phyloP scores from a whole-genome alignment of 345 rosid species.

The Lumnitzera littorea region DNA sequence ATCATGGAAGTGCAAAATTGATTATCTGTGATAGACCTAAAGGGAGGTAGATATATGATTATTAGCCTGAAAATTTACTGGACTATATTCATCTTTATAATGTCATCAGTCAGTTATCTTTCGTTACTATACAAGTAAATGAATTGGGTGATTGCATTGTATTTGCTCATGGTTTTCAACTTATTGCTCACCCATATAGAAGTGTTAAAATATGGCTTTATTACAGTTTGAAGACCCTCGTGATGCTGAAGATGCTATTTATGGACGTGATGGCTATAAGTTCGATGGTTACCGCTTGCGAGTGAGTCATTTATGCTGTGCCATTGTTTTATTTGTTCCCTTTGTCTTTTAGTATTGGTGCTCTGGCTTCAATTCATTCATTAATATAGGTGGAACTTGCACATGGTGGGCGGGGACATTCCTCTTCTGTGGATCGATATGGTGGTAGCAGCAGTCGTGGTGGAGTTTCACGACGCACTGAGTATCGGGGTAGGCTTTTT shows the following conservation, averaged over 20 bases:
- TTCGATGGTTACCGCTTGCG: constrained; percentile 79
- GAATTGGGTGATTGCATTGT: neutral
- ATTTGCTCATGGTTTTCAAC: neutral
- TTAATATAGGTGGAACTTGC: constrained; percentile 78
- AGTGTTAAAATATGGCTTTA: neutral
- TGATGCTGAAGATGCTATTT: constrained; percentile 93
- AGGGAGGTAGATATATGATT: too few species aligned
- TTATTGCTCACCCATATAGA: neutral
- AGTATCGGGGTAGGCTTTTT: constrained; percentile 68
- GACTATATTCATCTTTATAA: too few species aligned
- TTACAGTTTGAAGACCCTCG: constrained; percentile 84
- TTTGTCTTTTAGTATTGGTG: neutral
- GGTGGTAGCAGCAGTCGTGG: constrained; percentile 54
- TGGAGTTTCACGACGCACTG: constrained; percentile 73
- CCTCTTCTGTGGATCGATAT: constrained; percentile 66
- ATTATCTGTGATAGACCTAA: too few species aligned
- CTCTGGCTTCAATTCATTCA: neutral
- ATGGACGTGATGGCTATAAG: constrained; percentile 83
- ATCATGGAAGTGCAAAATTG: too few species aligned
- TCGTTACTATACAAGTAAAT: too few species aligned
- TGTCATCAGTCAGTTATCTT: too few species aligned
- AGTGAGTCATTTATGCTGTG: constrained; percentile 33
- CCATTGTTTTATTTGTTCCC: too few species aligned
- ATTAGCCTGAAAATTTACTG: too few species aligned
- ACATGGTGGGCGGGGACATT: constrained; percentile 72